phyloP scores from a whole-genome alignment of 352 stramenopile species.

The Nothophytophthora sp. region DNA sequence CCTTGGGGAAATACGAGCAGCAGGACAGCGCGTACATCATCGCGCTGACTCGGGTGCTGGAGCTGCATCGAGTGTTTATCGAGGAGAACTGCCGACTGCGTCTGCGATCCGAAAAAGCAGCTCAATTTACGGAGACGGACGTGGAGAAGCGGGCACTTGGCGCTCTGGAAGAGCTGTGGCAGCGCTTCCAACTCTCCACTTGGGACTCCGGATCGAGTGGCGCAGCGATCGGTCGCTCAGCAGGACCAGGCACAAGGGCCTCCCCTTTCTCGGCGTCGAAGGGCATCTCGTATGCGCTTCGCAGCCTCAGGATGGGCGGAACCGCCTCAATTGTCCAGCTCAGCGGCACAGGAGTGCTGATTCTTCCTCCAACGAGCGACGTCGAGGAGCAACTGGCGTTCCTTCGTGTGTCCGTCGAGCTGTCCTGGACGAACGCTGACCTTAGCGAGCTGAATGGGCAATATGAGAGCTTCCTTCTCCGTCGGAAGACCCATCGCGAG shows the following conservation, averaged over 20 bases:
- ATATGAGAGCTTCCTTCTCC: slow-evolving; percentile 43
- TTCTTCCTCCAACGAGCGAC: slow-evolving; percentile 3
- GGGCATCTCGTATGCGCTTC: slow-evolving; percentile 13
- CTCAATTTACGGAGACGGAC: background rate
- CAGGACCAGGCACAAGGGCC: slow-evolving; percentile 3
- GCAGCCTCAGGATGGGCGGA: slow-evolving; percentile 23
- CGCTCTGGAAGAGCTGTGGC: slow-evolving; percentile 21
- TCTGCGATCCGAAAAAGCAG: slow-evolving; percentile 1
- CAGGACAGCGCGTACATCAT: slow-evolving; percentile 19
- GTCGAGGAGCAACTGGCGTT: slow-evolving; percentile 28
- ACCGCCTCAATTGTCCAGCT: slow-evolving; percentile 9
- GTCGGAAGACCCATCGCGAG: slow-evolving; percentile 32
- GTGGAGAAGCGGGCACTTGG: slow-evolving; percentile 16
- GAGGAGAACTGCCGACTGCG: slow-evolving; percentile 27
- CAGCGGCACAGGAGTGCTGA: slow-evolving; percentile 10
- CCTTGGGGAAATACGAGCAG: slow-evolving; percentile 14
- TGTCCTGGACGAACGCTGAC: slow-evolving; percentile 48
- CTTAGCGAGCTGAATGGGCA: slow-evolving; percentile 40
- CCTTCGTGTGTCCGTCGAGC: slow-evolving; percentile 38
- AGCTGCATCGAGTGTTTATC: slow-evolving; percentile 37
- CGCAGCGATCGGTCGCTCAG: slow-evolving; percentile 3
- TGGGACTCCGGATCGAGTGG: slow-evolving; percentile 4
- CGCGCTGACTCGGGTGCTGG: slow-evolving; percentile 18
- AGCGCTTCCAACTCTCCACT: slow-evolving; percentile 22
- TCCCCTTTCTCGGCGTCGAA: slow-evolving; percentile 8